These are phyloP conservation scores for Orychophragmus violaceus DNA, from an alignment of 345 rosid species.

Conservation along the genomic window DNA sequence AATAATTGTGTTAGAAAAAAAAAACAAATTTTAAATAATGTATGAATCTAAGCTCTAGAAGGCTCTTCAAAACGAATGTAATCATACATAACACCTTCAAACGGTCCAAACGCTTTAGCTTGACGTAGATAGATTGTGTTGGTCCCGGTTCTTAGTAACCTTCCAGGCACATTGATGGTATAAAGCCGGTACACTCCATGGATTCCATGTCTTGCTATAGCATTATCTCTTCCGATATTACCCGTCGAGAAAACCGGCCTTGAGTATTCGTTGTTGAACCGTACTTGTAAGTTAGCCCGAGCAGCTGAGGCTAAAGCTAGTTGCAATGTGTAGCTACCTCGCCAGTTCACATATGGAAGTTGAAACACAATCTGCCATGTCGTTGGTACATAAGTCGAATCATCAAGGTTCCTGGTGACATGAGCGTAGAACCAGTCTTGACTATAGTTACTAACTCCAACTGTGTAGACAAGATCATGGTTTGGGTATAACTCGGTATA, in stretches of 20 bases:
- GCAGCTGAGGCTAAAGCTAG: slow-evolving; percentile 72
- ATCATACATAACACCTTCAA: slow-evolving; percentile 72
- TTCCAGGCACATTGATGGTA: slow-evolving; percentile 42
- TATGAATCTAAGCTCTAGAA: slow-evolving; percentile 4
- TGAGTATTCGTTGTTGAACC: slow-evolving; percentile 31
- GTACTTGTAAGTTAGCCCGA: slow-evolving; percentile 54
- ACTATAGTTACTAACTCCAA: slow-evolving; percentile 43
- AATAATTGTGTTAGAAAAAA: background rate
- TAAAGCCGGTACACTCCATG: slow-evolving; percentile 52
- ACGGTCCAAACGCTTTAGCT: slow-evolving; percentile 35
- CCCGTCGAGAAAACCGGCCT: slow-evolving; percentile 24
- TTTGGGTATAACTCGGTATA: slow-evolving; percentile 55
- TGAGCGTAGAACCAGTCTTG: slow-evolving; percentile 87
- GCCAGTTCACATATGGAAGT: slow-evolving; percentile 26
- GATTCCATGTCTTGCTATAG: slow-evolving; percentile 34
- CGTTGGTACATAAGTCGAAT: slow-evolving; percentile 36
- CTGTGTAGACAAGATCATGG: slow-evolving; percentile 46
- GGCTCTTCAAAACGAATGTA: slow-evolving; percentile 79
- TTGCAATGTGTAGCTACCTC: slow-evolving; percentile 56
- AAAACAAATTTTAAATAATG: background rate
- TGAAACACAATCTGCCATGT: slow-evolving; percentile 71
- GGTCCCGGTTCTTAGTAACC: slow-evolving; percentile 33
- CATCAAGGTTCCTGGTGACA: slow-evolving; percentile 48
- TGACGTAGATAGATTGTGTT: slow-evolving; percentile 67
- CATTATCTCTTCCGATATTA: slow-evolving; percentile 28